Base-by-base conservation (phyloP, 305 asterid genomes). In the Plantago rigida region DNA sequence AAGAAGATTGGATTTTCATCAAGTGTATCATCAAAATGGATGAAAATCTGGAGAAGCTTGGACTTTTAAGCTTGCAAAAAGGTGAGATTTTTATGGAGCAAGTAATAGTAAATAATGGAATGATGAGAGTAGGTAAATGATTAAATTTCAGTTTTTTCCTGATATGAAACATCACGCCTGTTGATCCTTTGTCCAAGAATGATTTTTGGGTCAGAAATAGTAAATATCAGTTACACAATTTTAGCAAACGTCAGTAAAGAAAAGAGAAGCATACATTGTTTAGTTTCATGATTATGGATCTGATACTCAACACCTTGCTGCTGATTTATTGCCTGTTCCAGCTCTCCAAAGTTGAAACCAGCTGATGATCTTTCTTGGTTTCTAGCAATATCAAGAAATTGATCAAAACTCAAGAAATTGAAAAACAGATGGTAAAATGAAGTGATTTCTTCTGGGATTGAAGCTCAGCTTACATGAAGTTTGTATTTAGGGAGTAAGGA, bases 281-380 rank as follows among this genome's bases (percentile, higher is more conserved):
- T 85, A 57, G 77, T 70, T 70, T 79, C 85, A 77, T 84, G 84
- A 84, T 81, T 81, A 47, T 53, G 78, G 72, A 67, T 72, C 78
- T 78, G 44, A 36, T 36, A 36, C 44, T 36, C 66, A 59, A 76
- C 73, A 63, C 94, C 94, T 72, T 86, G 95, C 62, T 86, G 95
- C 62, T 84, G 78, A 17, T 72, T 79, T 65, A 86, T 86, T 55
- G 88, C 91, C 64, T 89, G 93, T 66, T 92, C 96, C 49, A 86
- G 87, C 70, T 84, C 96, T 39, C 90, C 96, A 72, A 88, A 92
- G 80, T 78, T 89, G 69, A 86, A 91, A 73, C 75, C 65, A 5
- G 10, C 44, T 36, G 44, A 36, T 36, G 44, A 5, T 9, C 81
- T 84, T 77, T 84, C 94, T 80, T 72, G 75, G 65, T 77, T 74